These are phyloP conservation scores for Bruguiera sexangula DNA, from an alignment of 345 rosid genomes.

Conservation along the genomic window DNA sequence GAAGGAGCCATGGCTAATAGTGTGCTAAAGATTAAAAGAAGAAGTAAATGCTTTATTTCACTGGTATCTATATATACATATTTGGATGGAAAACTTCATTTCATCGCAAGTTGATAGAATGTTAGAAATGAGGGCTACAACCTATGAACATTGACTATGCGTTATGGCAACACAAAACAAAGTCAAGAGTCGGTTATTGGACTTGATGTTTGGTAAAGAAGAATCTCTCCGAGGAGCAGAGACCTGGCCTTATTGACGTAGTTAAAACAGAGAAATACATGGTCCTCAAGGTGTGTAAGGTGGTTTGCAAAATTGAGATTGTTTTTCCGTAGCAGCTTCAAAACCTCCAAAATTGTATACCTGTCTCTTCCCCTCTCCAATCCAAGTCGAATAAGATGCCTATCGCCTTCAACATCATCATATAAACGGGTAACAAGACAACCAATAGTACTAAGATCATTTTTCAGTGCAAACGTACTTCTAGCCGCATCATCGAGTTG, in stretches of 20 bases:
- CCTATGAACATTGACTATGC: background rate
- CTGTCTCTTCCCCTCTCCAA: conserved; percentile 49
- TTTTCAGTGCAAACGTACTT: conserved; percentile 50
- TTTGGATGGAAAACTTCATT: no score
- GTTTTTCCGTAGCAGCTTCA: conserved; percentile 52
- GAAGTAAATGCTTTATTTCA: no score
- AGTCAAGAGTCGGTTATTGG: conserved; percentile 13
- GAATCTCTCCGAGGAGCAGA: conserved; percentile 46
- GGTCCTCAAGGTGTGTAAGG: conserved; percentile 62
- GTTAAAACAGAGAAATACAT: conserved; percentile 55
- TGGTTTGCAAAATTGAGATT: conserved; percentile 35
- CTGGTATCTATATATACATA: no score
- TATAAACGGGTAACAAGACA: conserved; percentile 51
- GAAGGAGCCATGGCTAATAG: no score
- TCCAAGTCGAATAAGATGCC: conserved; percentile 46
- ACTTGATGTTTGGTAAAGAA: conserved; percentile 18
- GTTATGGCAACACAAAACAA: background rate
- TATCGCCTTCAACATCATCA: conserved; percentile 48
- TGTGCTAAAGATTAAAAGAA: no score
- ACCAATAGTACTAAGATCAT: conserved; percentile 52
- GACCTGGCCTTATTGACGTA: conserved; percentile 56
- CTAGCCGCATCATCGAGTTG: conserved; percentile 69
- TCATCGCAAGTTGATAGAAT: no score
- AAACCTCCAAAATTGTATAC: conserved; percentile 41
- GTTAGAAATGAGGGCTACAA: no score